phyloP scores from a whole-genome alignment of 2,329 filamentous ascomycete genomes.

The Arthrobotrys entomopaga region DNA sequence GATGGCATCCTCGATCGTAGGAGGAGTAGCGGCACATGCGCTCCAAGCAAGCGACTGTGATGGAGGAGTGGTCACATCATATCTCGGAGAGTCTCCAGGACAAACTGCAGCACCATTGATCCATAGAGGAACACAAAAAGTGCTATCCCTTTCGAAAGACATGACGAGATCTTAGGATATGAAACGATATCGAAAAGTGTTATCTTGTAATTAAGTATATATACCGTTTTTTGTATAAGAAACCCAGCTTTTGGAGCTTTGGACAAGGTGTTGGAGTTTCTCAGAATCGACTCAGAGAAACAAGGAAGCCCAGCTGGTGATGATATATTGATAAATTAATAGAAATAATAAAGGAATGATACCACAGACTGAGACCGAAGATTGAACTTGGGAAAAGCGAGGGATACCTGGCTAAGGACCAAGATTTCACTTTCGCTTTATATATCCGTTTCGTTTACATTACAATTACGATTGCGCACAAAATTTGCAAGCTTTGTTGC shows the following conservation, averaged over 20 bases:
- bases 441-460: slow-evolving; percentile 28
- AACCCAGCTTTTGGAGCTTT: too few species aligned
- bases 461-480: too few species aligned
- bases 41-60: slow-evolving; percentile 62
- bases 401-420: slow-evolving; percentile 3
- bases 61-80: slow-evolving; percentile 43
- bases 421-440: slow-evolving; percentile 45
- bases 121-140: slow-evolving; percentile 51
- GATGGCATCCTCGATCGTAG: slow-evolving; percentile 69
- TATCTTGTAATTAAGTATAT: too few species aligned
- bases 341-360: too few species aligned
- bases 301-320: not conserved
- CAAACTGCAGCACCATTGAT: slow-evolving; percentile 31
- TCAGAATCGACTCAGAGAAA: slow-evolving; percentile 11
- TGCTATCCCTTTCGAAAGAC: slow-evolving; percentile 45
- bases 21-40: slow-evolving; percentile 68
- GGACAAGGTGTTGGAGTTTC: not conserved
- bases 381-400: slow-evolving; percentile 17
- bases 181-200: too few species aligned
- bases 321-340: not conserved
- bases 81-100: slow-evolving; percentile 30
- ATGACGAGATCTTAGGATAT: slow-evolving; percentile 5
- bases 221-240: too few species aligned
- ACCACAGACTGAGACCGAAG: slow-evolving; percentile 9
- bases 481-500: not conserved